These are phyloP conservation scores for Fraxinus sp. DNA, from an alignment of 305 asterid genomes.

Conservation along the genomic window DNA sequence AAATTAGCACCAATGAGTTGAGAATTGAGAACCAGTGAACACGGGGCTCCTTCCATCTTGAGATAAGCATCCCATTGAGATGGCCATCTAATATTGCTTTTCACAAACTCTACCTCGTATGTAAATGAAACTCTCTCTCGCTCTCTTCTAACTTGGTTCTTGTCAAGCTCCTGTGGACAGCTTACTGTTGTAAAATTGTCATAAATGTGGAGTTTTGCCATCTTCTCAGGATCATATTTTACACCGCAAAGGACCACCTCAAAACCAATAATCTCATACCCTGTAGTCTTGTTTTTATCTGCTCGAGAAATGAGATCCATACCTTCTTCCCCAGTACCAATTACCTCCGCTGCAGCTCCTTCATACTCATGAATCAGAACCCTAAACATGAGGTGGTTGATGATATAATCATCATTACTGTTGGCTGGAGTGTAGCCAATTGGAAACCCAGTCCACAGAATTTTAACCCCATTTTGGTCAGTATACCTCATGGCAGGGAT, in stretches of 20 bases:
- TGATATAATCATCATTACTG: conserved; percentile 45
- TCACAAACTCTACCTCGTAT: conserved; percentile 73
- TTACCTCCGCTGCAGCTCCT: conserved; percentile 48
- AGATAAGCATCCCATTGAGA: conserved; percentile 90
- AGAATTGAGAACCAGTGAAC: conserved; percentile 84
- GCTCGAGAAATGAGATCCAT: conserved; percentile 69
- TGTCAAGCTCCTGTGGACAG: conserved; percentile 60
- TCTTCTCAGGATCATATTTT: conserved; percentile 61
- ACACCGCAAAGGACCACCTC: conserved; percentile 77
- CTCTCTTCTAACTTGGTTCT: conserved; percentile 53
- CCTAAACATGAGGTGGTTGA: conserved; percentile 53
- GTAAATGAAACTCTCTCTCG: conserved; percentile 54
- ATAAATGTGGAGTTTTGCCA: conserved; percentile 56
- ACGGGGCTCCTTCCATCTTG: conserved; percentile 75
- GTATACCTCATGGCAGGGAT: conserved; percentile 56
- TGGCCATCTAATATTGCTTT: conserved; percentile 73
- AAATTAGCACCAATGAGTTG: conserved; percentile 70
- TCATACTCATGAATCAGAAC: conserved; percentile 33
- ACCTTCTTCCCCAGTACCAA: conserved; percentile 66
- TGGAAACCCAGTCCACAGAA: conserved; percentile 62
- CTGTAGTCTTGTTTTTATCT: conserved; percentile 65
- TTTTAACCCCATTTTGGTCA: conserved; percentile 44
- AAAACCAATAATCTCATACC: conserved; percentile 76
- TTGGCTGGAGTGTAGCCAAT: conserved; percentile 47
- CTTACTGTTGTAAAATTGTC: conserved; percentile 44